These are phyloP conservation scores for Phytophthora lateralis DNA, from an alignment of 352 stramenopile species.

Conservation along the genomic window DNA sequence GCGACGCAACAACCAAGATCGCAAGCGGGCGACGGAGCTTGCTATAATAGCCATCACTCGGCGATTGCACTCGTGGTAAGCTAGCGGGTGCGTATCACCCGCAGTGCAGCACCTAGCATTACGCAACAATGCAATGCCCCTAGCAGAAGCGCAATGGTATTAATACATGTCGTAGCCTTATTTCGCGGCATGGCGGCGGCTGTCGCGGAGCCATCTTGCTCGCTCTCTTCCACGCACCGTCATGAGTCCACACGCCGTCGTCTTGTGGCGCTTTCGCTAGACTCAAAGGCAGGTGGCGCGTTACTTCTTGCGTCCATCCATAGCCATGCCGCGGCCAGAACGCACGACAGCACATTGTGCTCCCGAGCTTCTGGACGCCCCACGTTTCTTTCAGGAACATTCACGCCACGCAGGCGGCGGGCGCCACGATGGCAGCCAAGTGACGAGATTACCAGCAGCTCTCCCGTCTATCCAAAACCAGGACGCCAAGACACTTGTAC, in stretches of 20 bases:
- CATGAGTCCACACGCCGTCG: neutral
- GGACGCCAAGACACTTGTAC: conserved; percentile 11
- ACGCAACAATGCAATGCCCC: conserved; percentile 9
- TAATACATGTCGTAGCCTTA: conserved; percentile 2
- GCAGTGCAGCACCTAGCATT: conserved; percentile 17
- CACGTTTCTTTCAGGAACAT: conserved; percentile 37
- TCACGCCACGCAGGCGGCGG: conserved; percentile 23
- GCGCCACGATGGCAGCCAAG: conserved; percentile 14
- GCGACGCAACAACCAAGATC: conserved; percentile 24
- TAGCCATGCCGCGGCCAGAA: conserved; percentile 10
- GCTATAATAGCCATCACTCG: conserved; percentile 11
- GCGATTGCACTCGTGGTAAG: neutral
- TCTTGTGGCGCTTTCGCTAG: conserved; percentile 21
- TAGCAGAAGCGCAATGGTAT: conserved; percentile 9
- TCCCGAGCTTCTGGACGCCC: conserved; percentile 5
- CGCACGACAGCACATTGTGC: conserved; percentile 26
- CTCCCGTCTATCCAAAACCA: conserved; percentile 31
- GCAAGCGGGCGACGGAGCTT: conserved; percentile 10
- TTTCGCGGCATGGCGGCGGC: conserved; percentile 10
- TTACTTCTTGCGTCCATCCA: conserved; percentile 25
- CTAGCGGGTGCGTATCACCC: conserved; percentile 20
- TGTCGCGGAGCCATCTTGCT: conserved; percentile 18
- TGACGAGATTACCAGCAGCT: conserved; percentile 24
- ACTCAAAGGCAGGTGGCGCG: conserved; percentile 22
- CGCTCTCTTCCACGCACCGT: conserved; percentile 11